Evolutionary conservation across 1,284 basidiomycete genomes (phyloP).

Genomic region (Pisolithus thermaeus): DNA sequence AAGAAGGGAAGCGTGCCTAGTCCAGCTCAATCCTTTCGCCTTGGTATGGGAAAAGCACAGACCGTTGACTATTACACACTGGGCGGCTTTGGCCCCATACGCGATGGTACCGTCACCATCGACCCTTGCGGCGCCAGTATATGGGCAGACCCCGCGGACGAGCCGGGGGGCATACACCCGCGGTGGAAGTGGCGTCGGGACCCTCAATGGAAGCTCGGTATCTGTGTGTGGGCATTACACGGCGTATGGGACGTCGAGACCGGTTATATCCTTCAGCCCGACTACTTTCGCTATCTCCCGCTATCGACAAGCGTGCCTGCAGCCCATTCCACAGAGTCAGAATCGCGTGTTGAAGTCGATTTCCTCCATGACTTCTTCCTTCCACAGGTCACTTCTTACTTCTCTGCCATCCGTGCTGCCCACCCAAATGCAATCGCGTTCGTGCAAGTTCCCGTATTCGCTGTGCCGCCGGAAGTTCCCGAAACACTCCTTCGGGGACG

Average conservation of each 20-base stretch:
- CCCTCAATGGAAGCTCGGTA: slow-evolving; percentile 75
- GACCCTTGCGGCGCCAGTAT: slow-evolving; percentile 78
- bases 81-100: slow-evolving; percentile 72
- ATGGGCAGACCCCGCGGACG: slow-evolving; percentile 58
- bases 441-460: slow-evolving; percentile 91
- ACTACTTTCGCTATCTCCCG: slow-evolving; percentile 68
- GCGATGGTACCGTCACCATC: slow-evolving; percentile 67
- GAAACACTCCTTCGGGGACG: slow-evolving; percentile 63
- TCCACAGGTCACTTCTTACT: slow-evolving; percentile 68
- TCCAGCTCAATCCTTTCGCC: slow-evolving; percentile 75
- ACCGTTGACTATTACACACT: slow-evolving; percentile 87
- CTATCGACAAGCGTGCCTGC: background rate
- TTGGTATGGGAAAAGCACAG: slow-evolving; percentile 85
- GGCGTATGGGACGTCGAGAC: slow-evolving; percentile 85
- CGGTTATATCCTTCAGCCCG: slow-evolving; percentile 62
- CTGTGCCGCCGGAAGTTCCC: slow-evolving; percentile 61
- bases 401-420: slow-evolving; percentile 56
- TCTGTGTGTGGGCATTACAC: slow-evolving; percentile 89
- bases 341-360: slow-evolving; percentile 37
- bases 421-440: slow-evolving; percentile 89
- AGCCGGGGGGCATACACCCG: slow-evolving; percentile 41
- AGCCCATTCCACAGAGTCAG: slow-evolving; percentile 11
- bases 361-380: slow-evolving; percentile 85
- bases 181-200: slow-evolving; percentile 33
- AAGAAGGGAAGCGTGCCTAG: slow-evolving; percentile 87